Conservation (phyloP, 1,284 basidiomycete species). For the Anthracocystis panici-leucophaei region DNA sequence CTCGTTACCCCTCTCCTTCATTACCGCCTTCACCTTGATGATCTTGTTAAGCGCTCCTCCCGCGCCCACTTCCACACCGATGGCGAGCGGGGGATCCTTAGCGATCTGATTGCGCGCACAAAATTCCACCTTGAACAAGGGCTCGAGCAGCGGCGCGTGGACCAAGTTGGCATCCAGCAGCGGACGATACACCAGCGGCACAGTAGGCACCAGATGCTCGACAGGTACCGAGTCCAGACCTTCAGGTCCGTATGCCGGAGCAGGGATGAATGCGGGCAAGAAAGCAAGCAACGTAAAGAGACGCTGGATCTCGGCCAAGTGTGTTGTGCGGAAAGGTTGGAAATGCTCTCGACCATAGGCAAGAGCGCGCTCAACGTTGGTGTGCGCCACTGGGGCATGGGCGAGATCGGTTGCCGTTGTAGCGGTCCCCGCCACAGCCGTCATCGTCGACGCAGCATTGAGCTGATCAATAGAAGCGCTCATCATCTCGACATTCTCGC, state of each 20-base stretch:
- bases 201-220: slow-evolving; percentile 35
- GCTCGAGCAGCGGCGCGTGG: slow-evolving; percentile 79
- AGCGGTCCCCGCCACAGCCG: background rate
- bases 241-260: slow-evolving; percentile 32
- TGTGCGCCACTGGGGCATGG: slow-evolving; percentile 14
- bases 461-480: slow-evolving; percentile 34
- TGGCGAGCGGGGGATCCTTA: slow-evolving; percentile 84
- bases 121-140: slow-evolving; percentile 87
- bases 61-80: slow-evolving; percentile 89
- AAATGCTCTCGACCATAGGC: slow-evolving; percentile 80
- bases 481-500: slow-evolving; percentile 53
- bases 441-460: background rate
- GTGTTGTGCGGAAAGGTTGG: slow-evolving; percentile 77
- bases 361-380: slow-evolving; percentile 73
- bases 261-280: slow-evolving; percentile 72
- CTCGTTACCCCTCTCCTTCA: slow-evolving; percentile 90
- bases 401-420: background rate
- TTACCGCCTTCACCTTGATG: slow-evolving; percentile 90
- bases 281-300: slow-evolving; percentile 83
- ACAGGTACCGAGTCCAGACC: slow-evolving; percentile 35
- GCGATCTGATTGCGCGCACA: slow-evolving; percentile 88
- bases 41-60: slow-evolving; percentile 88
- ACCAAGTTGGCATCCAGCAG: slow-evolving; percentile 51
- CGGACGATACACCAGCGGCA: slow-evolving; percentile 55
- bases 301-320: slow-evolving; percentile 78